Evolutionary conservation across 805 yeast species (phyloP), one percentile per base, ranked within the genome.

Genomic region (Schwanniomyces occidentalis): DNA sequence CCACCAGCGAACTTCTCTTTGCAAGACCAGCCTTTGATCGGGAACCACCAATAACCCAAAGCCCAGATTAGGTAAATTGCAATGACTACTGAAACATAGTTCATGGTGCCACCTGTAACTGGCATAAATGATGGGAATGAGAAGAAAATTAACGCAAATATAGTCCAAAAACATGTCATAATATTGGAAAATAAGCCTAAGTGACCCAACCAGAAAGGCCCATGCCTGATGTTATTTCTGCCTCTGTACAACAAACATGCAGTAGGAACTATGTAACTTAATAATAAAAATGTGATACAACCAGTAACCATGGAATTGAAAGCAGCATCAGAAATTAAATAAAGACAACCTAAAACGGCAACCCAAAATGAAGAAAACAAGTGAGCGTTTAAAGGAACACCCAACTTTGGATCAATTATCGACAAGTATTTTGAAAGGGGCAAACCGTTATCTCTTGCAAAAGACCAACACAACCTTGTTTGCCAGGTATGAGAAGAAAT

Each of bases 401-500:
- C 76, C 5, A 75, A 56, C 27, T 52, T 61, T 13, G 63, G 45
- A 45, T 76, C 63, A 31, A 82, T 70, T 37, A 57, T 47, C 4
- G 78, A 52, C 74, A 79, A 73, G 43, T 66, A 68, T 26, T 58
- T 62, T 6, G 82, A 76, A 23, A 71, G 76, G 24, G 80, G 79
- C 38, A 78, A 58, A 23, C 83, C 85, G 30, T 77, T 71, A 49
- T 81, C 86, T 57, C 85, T 68, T 4, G 85, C 69, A 48, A 81
- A 77, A 6, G 85, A 77, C 84, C 85, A 82, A 42, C 80, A 65
- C 32, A 79, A 64, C 46, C 88, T 67, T 16, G 83, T 78, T 50
- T 77, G 82, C 84, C 85, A 80, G 8, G 86, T 78, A 44, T 77
- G 80, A 12, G 78, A 73, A 6, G 82, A 72, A 47, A 78, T 71